Evolutionary conservation across 202 grass and related monocot species (phyloP).

Genomic region (Eragrostis tef): DNA sequence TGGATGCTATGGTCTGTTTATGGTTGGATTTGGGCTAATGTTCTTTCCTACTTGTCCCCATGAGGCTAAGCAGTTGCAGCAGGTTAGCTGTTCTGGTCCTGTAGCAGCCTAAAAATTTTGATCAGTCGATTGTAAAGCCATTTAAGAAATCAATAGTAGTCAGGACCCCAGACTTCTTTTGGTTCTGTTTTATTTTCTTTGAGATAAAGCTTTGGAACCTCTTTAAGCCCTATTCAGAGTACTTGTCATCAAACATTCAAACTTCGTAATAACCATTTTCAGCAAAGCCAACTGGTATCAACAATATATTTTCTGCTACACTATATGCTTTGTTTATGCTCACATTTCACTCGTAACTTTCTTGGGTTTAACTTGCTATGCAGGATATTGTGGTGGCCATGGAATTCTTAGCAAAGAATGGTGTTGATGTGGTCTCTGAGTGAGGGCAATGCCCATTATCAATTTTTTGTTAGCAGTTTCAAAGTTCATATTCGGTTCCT

Average conservation of each 20-base stretch:
- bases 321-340: not conserved
- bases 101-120: not conserved
- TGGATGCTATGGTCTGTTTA: conserved; percentile 84
- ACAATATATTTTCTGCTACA: not conserved
- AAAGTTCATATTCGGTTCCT: not conserved
- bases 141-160: not conserved
- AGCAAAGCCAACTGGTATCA: not conserved
- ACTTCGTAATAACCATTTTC: not conserved
- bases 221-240: not conserved
- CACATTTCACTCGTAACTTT: not conserved
- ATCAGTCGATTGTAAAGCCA: not conserved
- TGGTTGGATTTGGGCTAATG: conserved; percentile 80
- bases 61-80: conserved; percentile 62
- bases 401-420: conserved; percentile 62
- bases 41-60: conserved; percentile 80
- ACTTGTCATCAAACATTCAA: not conserved
- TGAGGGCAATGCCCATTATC: conserved; percentile 26
- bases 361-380: conserved; percentile 6
- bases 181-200: not conserved
- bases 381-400: conserved; percentile 67
- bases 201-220: conserved; percentile 4
- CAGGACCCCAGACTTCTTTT: not conserved
- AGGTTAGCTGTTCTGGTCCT: conserved; percentile 49
- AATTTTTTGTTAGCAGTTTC: not conserved
- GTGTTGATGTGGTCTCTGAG: conserved; percentile 60